phyloP scores from a whole-genome alignment of 495 filamentous ascomycete species.

The Podospora pseudopauciseta region DNA sequence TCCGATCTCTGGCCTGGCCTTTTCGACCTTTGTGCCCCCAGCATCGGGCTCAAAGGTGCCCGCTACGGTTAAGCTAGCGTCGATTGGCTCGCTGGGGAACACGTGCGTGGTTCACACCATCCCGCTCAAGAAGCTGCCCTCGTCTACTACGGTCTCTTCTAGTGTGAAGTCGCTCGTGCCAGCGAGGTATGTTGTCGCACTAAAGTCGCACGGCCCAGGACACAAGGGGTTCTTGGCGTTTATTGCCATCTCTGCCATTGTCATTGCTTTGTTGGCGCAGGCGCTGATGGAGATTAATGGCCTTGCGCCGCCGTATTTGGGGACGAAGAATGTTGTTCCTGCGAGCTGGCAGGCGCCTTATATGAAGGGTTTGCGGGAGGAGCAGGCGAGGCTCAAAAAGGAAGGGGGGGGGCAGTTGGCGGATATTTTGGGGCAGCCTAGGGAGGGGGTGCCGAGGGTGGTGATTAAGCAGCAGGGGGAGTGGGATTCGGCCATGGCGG shows the following conservation, averaged over 20 bases:
- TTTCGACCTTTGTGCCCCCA: conserved; percentile 67
- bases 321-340: conserved; percentile 32
- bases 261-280: conserved; percentile 62
- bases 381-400: neutral
- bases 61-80: conserved; percentile 73
- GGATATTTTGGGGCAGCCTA: neutral
- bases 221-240: conserved; percentile 46
- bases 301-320: conserved; percentile 53
- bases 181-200: conserved; percentile 64
- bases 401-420: neutral
- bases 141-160: conserved; percentile 35
- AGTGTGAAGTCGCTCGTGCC: conserved; percentile 42
- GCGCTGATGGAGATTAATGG: conserved; percentile 64
- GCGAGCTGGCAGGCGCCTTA: conserved; percentile 23
- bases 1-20: conserved; percentile 79
- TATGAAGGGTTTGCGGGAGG: neutral
- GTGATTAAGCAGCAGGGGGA: neutral
- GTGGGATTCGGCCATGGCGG: neutral
- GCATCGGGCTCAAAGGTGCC: conserved; percentile 21
- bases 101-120: conserved; percentile 82
- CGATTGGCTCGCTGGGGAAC: conserved; percentile 72
- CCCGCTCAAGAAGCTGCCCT: conserved; percentile 54
- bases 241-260: conserved; percentile 49
- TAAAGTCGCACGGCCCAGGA: conserved; percentile 51
- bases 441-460: neutral